Evolutionary conservation across 2,329 filamentous ascomycete species (phyloP).

Genomic region (Penicillium sp.): DNA sequence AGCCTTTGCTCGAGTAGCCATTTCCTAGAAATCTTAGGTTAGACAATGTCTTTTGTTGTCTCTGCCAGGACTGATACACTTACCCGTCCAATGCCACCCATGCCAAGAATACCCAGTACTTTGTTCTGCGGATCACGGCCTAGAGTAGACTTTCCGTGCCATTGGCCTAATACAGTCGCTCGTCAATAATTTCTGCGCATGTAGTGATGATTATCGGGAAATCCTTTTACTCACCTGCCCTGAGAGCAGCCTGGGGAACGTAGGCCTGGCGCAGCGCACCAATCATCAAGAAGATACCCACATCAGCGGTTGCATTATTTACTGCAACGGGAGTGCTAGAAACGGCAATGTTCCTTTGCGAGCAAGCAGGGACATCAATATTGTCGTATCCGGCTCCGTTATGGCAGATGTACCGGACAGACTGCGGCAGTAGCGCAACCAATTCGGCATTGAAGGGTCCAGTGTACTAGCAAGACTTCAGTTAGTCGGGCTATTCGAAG

Average conservation of each 20-base stretch:
- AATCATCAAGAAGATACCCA: slow-evolving; percentile 54
- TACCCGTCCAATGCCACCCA: slow-evolving; percentile 54
- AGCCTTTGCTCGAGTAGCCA: slow-evolving; percentile 49
- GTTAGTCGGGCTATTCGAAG: background rate
- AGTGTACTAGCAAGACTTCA: slow-evolving; percentile 38
- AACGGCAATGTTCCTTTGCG: slow-evolving; percentile 46
- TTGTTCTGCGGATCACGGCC: slow-evolving; percentile 53
- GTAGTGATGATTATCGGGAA: background rate
- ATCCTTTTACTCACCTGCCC: slow-evolving; percentile 38
- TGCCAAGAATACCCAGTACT: slow-evolving; percentile 51
- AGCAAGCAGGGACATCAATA: slow-evolving; percentile 60
- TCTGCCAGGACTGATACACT: slow-evolving; percentile 10
- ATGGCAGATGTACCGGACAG: slow-evolving; percentile 56
- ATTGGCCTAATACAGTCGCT: slow-evolving; percentile 35
- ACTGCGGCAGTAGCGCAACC: slow-evolving; percentile 49
- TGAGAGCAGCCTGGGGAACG: slow-evolving; percentile 46
- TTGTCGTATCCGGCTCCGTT: slow-evolving; percentile 66
- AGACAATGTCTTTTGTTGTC: background rate
- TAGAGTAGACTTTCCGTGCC: slow-evolving; percentile 46
- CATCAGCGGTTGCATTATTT: slow-evolving; percentile 52
- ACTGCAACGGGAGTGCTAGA: slow-evolving; percentile 53
- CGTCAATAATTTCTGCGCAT: background rate
- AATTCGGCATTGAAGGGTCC: slow-evolving; percentile 56
- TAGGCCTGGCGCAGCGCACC: slow-evolving; percentile 51
- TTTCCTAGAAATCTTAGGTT: slow-evolving; percentile 40